Percentiles rank a stretch among this genome's conserved stretches.
These are phyloP conservation scores for Exobasidium cylindrosporum DNA, from an alignment of 1,284 basidiomycete genomes.

Conservation along the genomic window DNA sequence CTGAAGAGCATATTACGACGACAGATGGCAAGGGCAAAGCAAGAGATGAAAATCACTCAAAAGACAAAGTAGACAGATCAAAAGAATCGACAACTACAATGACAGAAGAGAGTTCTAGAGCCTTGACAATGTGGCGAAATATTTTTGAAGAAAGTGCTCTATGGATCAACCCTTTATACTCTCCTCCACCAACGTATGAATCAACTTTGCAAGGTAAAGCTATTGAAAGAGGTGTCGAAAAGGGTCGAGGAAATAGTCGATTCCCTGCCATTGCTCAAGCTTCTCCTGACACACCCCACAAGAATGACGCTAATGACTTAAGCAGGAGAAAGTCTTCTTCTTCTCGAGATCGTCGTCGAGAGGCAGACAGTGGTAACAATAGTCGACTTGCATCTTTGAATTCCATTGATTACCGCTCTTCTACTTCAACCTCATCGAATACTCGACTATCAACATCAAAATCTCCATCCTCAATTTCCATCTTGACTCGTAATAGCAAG, in stretches of 20 bases:
- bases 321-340: neutral
- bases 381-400: too few relatives aligned
- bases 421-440: neutral
- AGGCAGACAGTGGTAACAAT: constrained; percentile 2
- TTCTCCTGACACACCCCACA: constrained; percentile 5
- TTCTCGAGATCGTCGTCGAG: constrained; percentile 18
- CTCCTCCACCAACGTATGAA: constrained; percentile 37
- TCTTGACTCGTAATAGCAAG: constrained; percentile 15
- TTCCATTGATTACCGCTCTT: neutral
- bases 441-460: constrained; percentile 37
- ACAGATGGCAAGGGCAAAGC: neutral
- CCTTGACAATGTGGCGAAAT: constrained; percentile 32
- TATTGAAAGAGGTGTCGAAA: neutral
- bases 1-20: constrained; percentile 4
- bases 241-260: neutral
- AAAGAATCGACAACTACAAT: constrained; percentile 8
- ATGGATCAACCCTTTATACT: constrained; percentile 35
- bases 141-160: constrained; percentile 42
- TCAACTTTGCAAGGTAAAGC: neutral
- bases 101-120: constrained; percentile 17
- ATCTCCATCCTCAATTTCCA: constrained; percentile 16
- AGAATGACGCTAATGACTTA: neutral
- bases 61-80: too few relatives aligned
- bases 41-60: neutral
- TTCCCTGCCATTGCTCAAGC: constrained; percentile 14